Evolutionary conservation across 192 early-diverging fungal species (phyloP).

Genomic region (Phlyctochytrium bullatum): DNA sequence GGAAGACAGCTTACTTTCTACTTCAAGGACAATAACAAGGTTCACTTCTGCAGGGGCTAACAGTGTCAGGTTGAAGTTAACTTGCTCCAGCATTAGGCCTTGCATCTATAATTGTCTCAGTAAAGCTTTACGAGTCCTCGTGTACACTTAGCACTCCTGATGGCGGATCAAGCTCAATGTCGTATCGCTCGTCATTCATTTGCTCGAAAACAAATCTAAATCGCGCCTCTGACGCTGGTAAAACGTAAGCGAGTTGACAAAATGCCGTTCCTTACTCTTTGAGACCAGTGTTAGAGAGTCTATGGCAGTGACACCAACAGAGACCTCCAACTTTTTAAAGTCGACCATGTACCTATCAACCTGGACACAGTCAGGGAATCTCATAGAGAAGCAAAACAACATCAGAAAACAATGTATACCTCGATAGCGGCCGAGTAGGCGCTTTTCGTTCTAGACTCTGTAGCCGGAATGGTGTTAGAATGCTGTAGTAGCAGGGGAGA

Average conservation of each 20-base stretch:
- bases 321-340: not conserved
- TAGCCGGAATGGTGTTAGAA: no score
- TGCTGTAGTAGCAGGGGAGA: not conserved
- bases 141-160: not conserved
- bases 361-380: no score
- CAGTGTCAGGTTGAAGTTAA: not conserved
- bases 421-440: no score
- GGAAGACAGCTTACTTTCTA: not conserved
- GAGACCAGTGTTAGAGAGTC: slow-evolving; percentile 3
- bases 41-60: not conserved
- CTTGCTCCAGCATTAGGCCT: not conserved
- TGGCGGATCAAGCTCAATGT: not conserved
- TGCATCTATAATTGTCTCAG: not conserved
- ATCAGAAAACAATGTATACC: no score
- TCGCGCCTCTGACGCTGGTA: not conserved
- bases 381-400: no score
- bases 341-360: slow-evolving; percentile 8
- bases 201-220: slow-evolving; percentile 16
- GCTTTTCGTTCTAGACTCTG: no score
- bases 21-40: not conserved
- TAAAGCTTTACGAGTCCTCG: not conserved
- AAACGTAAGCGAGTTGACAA: not conserved
- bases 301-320: not conserved
- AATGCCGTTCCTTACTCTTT: slow-evolving; percentile 3
- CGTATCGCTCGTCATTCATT: not conserved